phyloP scores from a whole-genome alignment of 2,329 filamentous ascomycete species.

The Fragosphaeria purpurea region DNA sequence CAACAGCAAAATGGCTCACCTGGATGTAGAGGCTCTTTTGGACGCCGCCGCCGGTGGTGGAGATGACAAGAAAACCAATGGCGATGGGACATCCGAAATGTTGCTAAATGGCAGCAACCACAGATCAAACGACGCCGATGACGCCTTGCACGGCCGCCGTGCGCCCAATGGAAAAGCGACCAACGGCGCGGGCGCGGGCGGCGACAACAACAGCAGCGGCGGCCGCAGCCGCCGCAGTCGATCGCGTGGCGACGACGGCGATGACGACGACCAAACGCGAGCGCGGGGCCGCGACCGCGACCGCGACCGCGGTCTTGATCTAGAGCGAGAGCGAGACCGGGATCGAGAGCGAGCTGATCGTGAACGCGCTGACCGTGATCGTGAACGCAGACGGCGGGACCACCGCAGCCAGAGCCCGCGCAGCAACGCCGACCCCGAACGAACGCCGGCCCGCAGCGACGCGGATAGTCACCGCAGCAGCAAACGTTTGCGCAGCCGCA shows the following conservation, averaged over 20 bases:
- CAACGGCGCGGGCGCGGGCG: conserved; percentile 13
- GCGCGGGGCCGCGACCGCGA: conserved; percentile 12
- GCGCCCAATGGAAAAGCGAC: conserved; percentile 4
- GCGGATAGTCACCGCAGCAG: conserved; percentile 47
- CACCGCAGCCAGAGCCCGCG: conserved; percentile 55
- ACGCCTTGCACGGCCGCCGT: too few species aligned
- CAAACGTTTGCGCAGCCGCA: conserved; percentile 62
- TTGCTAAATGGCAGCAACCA: conserved; percentile 27
- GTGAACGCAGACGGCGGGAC: conserved; percentile 34
- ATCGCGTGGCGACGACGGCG: background rate
- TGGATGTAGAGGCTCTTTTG: conserved; percentile 83
- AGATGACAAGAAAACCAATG: conserved; percentile 28
- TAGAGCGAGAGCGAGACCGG: conserved; percentile 35
- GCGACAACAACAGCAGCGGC: conserved; percentile 10
- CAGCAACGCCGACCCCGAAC: conserved; percentile 70
- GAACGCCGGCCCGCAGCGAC: conserved; percentile 66
- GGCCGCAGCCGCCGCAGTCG: conserved; percentile 4
- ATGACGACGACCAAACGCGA: too few species aligned
- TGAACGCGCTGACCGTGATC: conserved; percentile 14
- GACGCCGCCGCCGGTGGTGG: conserved; percentile 62
- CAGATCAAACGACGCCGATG: conserved; percentile 31
- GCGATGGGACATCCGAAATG: conserved; percentile 35
- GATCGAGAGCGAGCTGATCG: conserved; percentile 24
- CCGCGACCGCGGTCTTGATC: conserved; percentile 28
- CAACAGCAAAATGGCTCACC: conserved; percentile 50